Conservation (phyloP, 192 early-diverging fungal species). For the Rhizophagus prolifer region DNA sequence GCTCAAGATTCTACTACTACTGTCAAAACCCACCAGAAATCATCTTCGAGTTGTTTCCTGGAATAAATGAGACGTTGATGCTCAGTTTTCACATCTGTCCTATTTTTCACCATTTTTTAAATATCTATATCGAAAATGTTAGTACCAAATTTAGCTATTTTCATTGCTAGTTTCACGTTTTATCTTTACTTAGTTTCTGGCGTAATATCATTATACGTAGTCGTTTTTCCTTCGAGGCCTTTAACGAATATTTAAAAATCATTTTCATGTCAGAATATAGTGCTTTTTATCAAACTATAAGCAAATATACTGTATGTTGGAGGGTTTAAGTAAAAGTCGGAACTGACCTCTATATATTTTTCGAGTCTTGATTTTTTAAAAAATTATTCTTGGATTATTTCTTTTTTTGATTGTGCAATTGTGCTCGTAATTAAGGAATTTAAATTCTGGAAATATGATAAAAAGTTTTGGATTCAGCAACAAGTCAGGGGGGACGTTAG, state of each 20-base stretch:
- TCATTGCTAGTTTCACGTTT: slow-evolving; percentile 6
- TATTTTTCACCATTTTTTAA: not conserved
- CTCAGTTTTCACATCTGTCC: not conserved
- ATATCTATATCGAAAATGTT: not conserved
- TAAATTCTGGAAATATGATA: too few species aligned
- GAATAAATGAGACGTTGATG: not conserved
- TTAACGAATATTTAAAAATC: slow-evolving; percentile 5
- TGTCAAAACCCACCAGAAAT: too few species aligned
- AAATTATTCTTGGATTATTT: too few species aligned
- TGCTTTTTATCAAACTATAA: not conserved
- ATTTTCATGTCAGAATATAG: slow-evolving; percentile 13
- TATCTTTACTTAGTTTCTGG: not conserved
- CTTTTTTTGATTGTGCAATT: too few species aligned
- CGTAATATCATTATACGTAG: not conserved
- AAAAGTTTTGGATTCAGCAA: too few species aligned
- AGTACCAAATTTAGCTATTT: not conserved
- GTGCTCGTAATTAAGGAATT: too few species aligned
- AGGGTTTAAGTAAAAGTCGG: too few species aligned
- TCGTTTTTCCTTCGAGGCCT: not conserved
- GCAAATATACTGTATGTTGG: too few species aligned
- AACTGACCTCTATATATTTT: too few species aligned
- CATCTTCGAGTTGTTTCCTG: slow-evolving; percentile 12
- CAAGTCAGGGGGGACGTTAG: too few species aligned
- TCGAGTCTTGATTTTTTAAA: too few species aligned
- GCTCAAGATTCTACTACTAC: too few species aligned